Evolutionary conservation across 495 filamentous ascomycete genomes (phyloP), one percentile per base, ranked within the genome.

Genomic region (Talaromyces nanjingensis): DNA sequence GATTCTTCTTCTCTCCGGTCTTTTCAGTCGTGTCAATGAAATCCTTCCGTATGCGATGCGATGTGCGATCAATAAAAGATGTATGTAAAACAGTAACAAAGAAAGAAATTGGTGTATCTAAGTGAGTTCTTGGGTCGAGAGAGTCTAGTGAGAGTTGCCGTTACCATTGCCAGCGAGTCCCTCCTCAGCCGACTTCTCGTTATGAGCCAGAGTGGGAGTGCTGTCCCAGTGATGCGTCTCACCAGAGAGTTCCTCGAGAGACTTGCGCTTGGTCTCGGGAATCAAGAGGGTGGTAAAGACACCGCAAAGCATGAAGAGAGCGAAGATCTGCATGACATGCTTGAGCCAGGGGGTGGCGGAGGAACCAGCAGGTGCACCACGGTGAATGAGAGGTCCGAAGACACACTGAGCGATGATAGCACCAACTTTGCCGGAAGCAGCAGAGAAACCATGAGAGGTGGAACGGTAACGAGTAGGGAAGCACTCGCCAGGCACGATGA

Each of bases 391-490:
- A n/a, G 79, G 79, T 0, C 78, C 79, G 59, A 82, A 81, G 39
- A 82, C 77, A 60, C 78, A 82, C 61, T 79, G 74, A 4, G 71
- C 73, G 33, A 82, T 74, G 58, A 82, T 93, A 59, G 91, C 88
- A 8, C 91, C 91, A 14, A 94, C 71, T 71, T 97, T 97, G 42
- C 92, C 92, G 3, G 87, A 79, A 0, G 88, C 91, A 12, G 91
- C 92, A 5, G 87, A 91, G 71, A 97, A 82, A 57, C 92, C 92
- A 74, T 96, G 91, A 3, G 89, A 89, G 33, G 90, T 91, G 8
- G 87, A 89, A 3, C 92, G 84, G 71, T 93, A 94, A 52, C 91
- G 86, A 4, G 92, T 96, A 0, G 92, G 92, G 78, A 94, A 97
- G 68, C 86, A 89, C 72, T 97, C 92, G 22, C 91, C 92, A 9